Conservation (phyloP, 495 filamentous ascomycete genomes). For the Penicillium chermesinum region DNA sequence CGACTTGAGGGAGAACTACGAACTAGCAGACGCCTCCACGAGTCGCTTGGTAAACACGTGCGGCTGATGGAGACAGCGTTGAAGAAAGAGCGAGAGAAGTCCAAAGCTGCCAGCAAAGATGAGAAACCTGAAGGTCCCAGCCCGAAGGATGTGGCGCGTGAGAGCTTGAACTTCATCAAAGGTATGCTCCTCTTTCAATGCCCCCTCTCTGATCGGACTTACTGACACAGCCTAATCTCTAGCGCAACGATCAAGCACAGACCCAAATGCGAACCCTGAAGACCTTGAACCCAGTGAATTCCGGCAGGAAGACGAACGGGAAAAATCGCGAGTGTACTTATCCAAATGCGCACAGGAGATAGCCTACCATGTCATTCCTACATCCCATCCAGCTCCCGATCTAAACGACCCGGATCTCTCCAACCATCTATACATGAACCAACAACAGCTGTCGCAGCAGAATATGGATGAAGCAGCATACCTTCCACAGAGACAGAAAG, state of each 20-base stretch:
- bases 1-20: constrained; percentile 84
- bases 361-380: constrained; percentile 50
- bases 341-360: constrained; percentile 53
- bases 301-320: constrained; percentile 49
- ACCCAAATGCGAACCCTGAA: constrained; percentile 32
- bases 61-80: constrained; percentile 85
- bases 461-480: constrained; percentile 49
- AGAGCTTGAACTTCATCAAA: constrained; percentile 38
- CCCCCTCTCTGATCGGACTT: no score
- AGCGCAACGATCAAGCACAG: constrained; percentile 37
- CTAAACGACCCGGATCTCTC: constrained; percentile 43
- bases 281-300: constrained; percentile 47
- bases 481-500: constrained; percentile 40
- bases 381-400: constrained; percentile 43
- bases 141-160: constrained; percentile 41
- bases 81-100: constrained; percentile 63
- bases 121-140: constrained; percentile 44
- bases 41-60: constrained; percentile 83
- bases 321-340: constrained; percentile 48
- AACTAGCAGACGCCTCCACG: constrained; percentile 78
- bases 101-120: constrained; percentile 40
- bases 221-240: not conserved
- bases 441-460: constrained; percentile 43
- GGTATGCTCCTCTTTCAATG: constrained; percentile 23
- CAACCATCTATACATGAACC: constrained; percentile 41